Evolutionary conservation across 345 rosid species (phyloP), one percentile per base, ranked within the genome.

Genomic region (Lumnitzera littorea): DNA sequence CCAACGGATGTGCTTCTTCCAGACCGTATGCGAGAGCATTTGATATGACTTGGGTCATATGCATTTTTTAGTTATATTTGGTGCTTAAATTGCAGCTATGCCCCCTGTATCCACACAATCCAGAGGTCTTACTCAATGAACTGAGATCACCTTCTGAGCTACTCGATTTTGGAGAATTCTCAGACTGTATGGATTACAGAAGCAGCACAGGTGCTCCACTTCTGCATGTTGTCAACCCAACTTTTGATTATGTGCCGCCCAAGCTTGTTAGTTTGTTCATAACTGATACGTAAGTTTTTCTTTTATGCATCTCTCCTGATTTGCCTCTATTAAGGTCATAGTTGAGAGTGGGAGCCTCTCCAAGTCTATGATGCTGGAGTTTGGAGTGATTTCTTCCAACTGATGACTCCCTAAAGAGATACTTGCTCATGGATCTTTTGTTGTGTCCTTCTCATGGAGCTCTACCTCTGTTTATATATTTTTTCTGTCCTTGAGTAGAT

Each of bases 101-200:
- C 68, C 97, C 99, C 27, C 70, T 90, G 54, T 95, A 95, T 82
- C 99, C 99, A 11, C 96, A 88, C 78, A 88, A 95, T 76, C 99
- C 95, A 6, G 97, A 91, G 81, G 96, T 88, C 47, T 73, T 88
- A 60, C 80, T 91, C 27, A 95, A 95, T 73, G 97, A 95, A 72
- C 79, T 91, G 77, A 87, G 97, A 76, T 91, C 96, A 41, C 99
- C 99, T 57, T 90, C 96, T 24, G 97, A 94, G 78, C 74, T 90
- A 49, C 79, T 90, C 62, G 96, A 94, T 76, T 95, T 95, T 73
- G 97, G 99, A 64, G 97, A 95, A 68, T 88, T 95, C 78, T 95
- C 99, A 48, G 95, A 95, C 76, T 88, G 95, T 78, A 68, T 95
- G 78, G 97, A 91, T 67, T 91, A 76, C 65, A 86, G 91, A 65